Evolutionary conservation across 345 rosid genomes (phyloP), one percentile per base, ranked within the genome.

Genomic region (Salix dunnii): DNA sequence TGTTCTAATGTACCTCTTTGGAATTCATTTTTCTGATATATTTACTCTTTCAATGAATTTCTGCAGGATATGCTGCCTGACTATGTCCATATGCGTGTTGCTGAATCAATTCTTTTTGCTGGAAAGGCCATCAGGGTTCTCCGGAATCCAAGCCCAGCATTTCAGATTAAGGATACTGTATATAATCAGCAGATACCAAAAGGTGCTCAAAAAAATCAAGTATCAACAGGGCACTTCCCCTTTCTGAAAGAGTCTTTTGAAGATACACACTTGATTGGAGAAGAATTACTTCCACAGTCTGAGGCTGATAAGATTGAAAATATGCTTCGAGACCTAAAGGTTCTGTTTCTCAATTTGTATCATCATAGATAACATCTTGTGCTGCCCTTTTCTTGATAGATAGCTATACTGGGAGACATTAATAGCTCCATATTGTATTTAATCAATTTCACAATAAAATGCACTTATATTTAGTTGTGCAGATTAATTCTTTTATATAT

Each of bases 41-140:
- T 61, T 82, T 48, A 79, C 74, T 31, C 25, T 74, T 67, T 67
- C 27, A 43, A 55, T 80, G 61, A 72, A 79, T 68, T 73, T 80
- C 86, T 89, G 85, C 86, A 96, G 98, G 99, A 92, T 82, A 93
- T 96, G 98, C 87, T 96, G 46, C 98, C 98, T 65, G 94, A 92
- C 81, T 87, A 93, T 74, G 87, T 96, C 77, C 91, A 88, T 66
- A 96, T 93, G 94, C 91, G 88, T 77, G 90, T 93, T 70, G 98
- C 96, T 67, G 98, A 93, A 76, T 96, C 99, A 67, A 82, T 92
- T 84, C 91, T 96, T 74, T 95, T 96, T 89, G 92, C 99, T 51
- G 98, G 99, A 73, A 96, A 96, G 88, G 99, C 99, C 76, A 86
- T 96, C 82, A 90, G 96, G 85, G 91, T 96, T 81, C 94, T 96